phyloP scores from a whole-genome alignment of 2,329 filamentous ascomycete genomes.

The Colletotrichum siamense region DNA sequence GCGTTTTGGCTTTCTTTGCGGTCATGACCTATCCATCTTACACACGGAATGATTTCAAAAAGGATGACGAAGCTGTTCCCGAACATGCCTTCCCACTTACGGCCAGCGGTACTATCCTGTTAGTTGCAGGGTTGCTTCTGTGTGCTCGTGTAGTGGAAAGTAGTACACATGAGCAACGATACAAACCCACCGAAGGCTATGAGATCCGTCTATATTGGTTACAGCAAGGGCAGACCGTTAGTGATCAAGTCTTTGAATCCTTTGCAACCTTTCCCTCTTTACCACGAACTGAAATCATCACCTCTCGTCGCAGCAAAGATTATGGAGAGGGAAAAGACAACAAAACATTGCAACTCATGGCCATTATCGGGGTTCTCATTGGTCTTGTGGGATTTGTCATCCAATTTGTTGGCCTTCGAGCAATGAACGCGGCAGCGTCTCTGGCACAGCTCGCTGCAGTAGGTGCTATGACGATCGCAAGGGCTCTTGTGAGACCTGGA shows the following conservation, averaged over 20 bases:
- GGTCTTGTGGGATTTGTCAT: not conserved
- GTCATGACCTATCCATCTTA: not conserved
- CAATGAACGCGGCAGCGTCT: not conserved
- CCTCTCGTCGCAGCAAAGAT: not conserved
- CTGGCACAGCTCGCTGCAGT: not conserved
- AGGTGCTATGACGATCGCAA: not conserved
- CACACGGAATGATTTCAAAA: not conserved
- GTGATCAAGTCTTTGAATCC: not conserved
- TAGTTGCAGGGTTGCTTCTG: not conserved
- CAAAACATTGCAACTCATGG: not conserved
- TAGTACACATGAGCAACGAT: not conserved
- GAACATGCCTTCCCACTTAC: not conserved
- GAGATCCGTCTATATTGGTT: not conserved
- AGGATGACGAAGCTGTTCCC: not conserved
- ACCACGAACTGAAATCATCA: not conserved
- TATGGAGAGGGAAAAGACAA: not conserved
- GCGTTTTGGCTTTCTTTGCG: not conserved
- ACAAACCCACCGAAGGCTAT: not conserved
- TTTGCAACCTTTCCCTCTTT: not conserved
- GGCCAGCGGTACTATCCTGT: not conserved
- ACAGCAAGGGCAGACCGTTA: not conserved
- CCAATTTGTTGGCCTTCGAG: not conserved
- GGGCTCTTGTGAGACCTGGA: not conserved
- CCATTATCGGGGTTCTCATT: not conserved
- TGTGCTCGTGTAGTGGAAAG: not conserved